These are phyloP conservation scores for Posidonia australis DNA, from an alignment of 106 monocot species.

Conservation along the genomic window DNA sequence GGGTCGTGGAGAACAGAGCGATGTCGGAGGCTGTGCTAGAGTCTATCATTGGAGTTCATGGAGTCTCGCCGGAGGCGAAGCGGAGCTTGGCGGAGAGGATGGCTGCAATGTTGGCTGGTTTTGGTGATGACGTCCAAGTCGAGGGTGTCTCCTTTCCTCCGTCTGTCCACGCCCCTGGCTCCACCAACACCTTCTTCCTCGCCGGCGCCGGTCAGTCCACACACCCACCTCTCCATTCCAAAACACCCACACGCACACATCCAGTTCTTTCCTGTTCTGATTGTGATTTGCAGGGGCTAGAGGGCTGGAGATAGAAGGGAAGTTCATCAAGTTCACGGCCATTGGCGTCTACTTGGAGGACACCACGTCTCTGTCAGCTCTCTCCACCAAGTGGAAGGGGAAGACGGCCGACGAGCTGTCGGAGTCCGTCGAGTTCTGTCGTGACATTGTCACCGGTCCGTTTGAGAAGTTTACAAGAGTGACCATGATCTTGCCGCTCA, in stretches of 20 bases:
- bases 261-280: background rate
- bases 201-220: conserved; percentile 52
- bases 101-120: background rate
- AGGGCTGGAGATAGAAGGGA: conserved; percentile 45
- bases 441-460: conserved; percentile 34
- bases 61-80: conserved; percentile 51
- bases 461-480: conserved; percentile 60
- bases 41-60: conserved; percentile 49
- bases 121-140: conserved; percentile 12
- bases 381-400: conserved; percentile 14
- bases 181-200: conserved; percentile 38
- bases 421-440: conserved; percentile 27
- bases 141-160: conserved; percentile 43
- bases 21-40: conserved; percentile 38
- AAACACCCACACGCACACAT: background rate
- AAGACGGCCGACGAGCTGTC: conserved; percentile 36
- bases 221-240: background rate
- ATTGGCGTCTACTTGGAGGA: conserved; percentile 60
- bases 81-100: conserved; percentile 35
- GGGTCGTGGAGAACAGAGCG: conserved; percentile 30
- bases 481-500: conserved; percentile 52
- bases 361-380: conserved; percentile 18
- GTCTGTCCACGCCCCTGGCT: conserved; percentile 26
- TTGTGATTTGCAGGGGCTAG: conserved; percentile 29
- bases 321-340: conserved; percentile 47